Conservation (phyloP, 2,329 filamentous ascomycete genomes). For the Didymella pinodella region DNA sequence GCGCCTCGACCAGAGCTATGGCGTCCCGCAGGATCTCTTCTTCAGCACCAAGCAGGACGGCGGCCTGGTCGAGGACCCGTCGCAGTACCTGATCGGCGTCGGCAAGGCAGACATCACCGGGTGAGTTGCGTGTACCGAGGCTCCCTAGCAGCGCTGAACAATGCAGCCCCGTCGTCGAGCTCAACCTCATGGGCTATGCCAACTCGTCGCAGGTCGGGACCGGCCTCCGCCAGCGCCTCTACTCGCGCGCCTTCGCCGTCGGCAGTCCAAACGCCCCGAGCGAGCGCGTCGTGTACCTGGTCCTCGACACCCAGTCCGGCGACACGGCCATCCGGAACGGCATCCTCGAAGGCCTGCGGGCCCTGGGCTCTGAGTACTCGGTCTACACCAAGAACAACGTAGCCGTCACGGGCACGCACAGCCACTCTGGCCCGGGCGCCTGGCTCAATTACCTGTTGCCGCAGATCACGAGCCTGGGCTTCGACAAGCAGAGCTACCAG, state of each 20-base stretch:
- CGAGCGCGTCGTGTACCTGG: constrained; percentile 84
- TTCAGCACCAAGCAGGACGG: constrained; percentile 40
- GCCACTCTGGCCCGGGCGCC: constrained; percentile 87
- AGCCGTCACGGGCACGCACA: constrained; percentile 91
- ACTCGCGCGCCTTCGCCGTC: constrained; percentile 89
- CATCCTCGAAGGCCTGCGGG: constrained; percentile 77
- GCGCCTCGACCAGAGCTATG: constrained; percentile 33
- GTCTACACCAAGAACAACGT: constrained; percentile 82
- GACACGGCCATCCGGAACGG: constrained; percentile 89
- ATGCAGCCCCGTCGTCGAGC: constrained; percentile 79
- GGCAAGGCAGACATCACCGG: constrained; percentile 78
- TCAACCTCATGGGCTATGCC: constrained; percentile 92
- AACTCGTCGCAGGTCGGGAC: constrained; percentile 82
- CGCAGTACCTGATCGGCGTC: constrained; percentile 69
- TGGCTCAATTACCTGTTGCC: constrained; percentile 96
- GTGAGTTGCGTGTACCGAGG: constrained; percentile 48
- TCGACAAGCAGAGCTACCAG: constrained; percentile 84
- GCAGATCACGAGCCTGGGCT: constrained; percentile 87
- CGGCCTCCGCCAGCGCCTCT: constrained; percentile 85
- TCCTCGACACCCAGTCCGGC: constrained; percentile 85
- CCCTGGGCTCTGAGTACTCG: constrained; percentile 74
- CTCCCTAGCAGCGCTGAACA: background rate
- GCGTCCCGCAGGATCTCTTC: constrained; percentile 37
- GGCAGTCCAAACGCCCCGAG: constrained; percentile 70
- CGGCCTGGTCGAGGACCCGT: constrained; percentile 47